Percentiles rank a stretch among this genome's conserved stretches.
Conservation (phyloP, 192 early-diverging fungal species). For the Coemansia sp. region DNA sequence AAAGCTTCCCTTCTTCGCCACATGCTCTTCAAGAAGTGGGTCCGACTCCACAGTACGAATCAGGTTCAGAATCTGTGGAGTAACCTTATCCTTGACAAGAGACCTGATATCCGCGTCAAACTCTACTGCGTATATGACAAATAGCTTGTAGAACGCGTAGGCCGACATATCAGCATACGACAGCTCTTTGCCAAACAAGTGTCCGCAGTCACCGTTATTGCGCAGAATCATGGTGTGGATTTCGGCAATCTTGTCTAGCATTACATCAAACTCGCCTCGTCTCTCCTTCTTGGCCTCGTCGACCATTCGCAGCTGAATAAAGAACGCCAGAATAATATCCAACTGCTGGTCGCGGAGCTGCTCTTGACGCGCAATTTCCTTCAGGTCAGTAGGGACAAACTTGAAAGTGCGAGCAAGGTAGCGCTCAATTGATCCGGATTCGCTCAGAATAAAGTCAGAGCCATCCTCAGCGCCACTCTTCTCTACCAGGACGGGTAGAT, state of each 20-base stretch:
- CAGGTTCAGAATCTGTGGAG: conserved; percentile 37
- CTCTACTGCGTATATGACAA: neutral
- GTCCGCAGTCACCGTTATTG: conserved; percentile 60
- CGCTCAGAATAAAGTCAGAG: conserved; percentile 40
- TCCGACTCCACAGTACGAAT: conserved; percentile 26
- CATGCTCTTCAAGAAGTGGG: neutral
- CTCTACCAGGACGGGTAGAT: conserved; percentile 58
- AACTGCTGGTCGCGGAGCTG: conserved; percentile 30
- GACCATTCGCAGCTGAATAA: neutral
- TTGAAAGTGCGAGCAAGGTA: conserved; percentile 56
- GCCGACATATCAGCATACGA: conserved; percentile 48
- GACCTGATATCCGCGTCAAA: neutral
- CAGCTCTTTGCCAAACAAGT: conserved; percentile 46
- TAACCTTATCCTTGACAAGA: conserved; percentile 11
- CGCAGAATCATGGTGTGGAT: conserved; percentile 42
- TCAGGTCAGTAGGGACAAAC: conserved; percentile 32
- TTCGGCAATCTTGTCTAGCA: conserved; percentile 23
- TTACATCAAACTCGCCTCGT: conserved; percentile 17
- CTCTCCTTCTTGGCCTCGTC: conserved; percentile 15
- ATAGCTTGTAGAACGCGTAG: conserved; percentile 24
- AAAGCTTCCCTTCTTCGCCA: conserved; percentile 4
- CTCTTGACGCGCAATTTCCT: conserved; percentile 43
- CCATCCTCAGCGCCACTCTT: conserved; percentile 39
- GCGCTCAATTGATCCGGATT: conserved; percentile 57
- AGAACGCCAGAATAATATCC: conserved; percentile 8